Evolutionary conservation across 2,329 filamentous ascomycete species (phyloP).

Genomic region (Chaetomium olivaceum): DNA sequence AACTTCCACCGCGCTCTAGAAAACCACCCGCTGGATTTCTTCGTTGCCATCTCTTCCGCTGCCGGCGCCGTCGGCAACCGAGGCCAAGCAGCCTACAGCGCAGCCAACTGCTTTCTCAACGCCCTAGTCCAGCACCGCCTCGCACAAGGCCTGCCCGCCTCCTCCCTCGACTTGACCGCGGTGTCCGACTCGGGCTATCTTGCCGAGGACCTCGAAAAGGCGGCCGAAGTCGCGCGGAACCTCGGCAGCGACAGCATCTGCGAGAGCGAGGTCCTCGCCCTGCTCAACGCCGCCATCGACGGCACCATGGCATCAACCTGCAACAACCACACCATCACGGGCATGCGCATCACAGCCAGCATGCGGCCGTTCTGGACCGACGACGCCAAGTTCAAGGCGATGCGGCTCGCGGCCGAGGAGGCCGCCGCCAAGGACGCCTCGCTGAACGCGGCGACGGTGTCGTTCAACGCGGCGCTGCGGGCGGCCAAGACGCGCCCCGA

Average conservation of each 20-base stretch:
- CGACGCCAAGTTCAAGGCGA: conserved; percentile 56
- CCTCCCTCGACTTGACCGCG: conserved; percentile 54
- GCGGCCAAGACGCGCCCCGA: conserved; percentile 46
- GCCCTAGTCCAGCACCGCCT: conserved; percentile 43
- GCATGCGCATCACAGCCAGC: conserved; percentile 50
- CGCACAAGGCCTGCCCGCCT: conserved; percentile 37
- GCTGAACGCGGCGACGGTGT: conserved; percentile 38
- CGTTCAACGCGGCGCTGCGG: conserved; percentile 48
- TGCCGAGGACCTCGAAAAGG: conserved; percentile 51
- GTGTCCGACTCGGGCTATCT: conserved; percentile 54
- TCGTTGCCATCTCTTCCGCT: conserved; percentile 55
- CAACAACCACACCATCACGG: conserved; percentile 55
- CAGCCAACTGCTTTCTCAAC: conserved; percentile 46
- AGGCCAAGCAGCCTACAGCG: conserved; percentile 54
- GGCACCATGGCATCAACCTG: conserved; percentile 46
- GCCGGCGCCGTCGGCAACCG: conserved; percentile 54
- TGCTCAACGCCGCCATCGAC: conserved; percentile 53
- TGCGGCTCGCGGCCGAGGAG: conserved; percentile 46
- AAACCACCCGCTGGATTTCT: conserved; percentile 49
- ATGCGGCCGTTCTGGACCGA: conserved; percentile 54
- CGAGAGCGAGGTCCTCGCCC: conserved; percentile 55
- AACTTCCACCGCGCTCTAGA: conserved; percentile 53
- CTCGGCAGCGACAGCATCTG: conserved; percentile 50
- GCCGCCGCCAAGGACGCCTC: conserved; percentile 39
- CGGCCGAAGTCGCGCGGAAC: conserved; percentile 44